A percentile compares a stretch with the other conserved stretches of the same genome.
Evolutionary conservation across 140 eudicot genomes (phyloP).

Genomic region (Flaveria floridana): DNA sequence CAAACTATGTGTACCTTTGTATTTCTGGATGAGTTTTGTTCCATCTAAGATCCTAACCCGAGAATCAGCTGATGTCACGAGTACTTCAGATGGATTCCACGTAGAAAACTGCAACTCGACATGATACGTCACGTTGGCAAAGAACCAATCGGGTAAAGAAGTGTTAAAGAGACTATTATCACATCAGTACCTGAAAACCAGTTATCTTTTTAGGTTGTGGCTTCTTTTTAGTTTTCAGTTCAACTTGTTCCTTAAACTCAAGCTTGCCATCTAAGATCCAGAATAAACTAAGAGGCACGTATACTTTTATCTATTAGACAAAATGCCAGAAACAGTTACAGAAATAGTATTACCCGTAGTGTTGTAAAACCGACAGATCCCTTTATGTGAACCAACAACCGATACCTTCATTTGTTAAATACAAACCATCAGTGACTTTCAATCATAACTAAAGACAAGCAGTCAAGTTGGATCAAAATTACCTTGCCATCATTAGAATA

Average conservation of each 20-base stretch:
- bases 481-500: conserved; percentile 88
- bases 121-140: conserved; percentile 14
- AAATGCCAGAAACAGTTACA: not conserved
- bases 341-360: conserved; percentile 49
- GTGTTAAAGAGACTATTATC: not conserved
- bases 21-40: conserved; percentile 51
- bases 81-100: conserved; percentile 56
- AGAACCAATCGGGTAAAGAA: not conserved
- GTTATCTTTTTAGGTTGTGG: conserved; percentile 62
- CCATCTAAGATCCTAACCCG: conserved; percentile 56
- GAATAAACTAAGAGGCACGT: not conserved
- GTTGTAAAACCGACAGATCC: conserved; percentile 62
- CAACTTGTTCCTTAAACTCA: conserved; percentile 48
- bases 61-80: conserved; percentile 76
- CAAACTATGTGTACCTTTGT: conserved; percentile 49
- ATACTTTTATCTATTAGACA: not conserved
- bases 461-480: not conserved
- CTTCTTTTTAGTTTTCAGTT: conserved; percentile 55
- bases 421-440: not conserved
- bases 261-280: conserved; percentile 44
- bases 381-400: conserved; percentile 72
- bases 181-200: conserved; percentile 56
- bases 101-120: conserved; percentile 47
- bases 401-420: conserved; percentile 60
- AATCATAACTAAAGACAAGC: conserved; percentile 1